These are phyloP conservation scores for Boletus tylopilopsis DNA, from an alignment of 768 basidiomycete genomes.

Conservation along the genomic window DNA sequence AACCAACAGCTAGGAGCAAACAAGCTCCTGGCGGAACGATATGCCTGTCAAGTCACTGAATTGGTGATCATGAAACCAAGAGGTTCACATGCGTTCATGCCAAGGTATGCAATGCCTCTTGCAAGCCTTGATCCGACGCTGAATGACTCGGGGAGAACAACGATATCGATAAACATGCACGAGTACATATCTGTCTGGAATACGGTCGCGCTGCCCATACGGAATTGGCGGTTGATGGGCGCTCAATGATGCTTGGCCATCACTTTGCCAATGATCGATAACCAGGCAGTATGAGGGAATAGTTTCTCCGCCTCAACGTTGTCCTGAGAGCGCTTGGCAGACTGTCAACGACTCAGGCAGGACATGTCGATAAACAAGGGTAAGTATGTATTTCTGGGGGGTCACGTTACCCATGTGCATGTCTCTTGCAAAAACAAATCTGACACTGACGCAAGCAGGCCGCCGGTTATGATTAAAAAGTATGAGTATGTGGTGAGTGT, in stretches of 20 bases:
- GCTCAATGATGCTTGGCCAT: too few relatives aligned
- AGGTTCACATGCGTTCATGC: constrained; percentile 15
- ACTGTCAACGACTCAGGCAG: too few relatives aligned
- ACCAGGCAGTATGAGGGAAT: constrained; percentile 3
- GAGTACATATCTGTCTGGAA: constrained; percentile 17
- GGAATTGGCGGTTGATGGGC: constrained; percentile 15
- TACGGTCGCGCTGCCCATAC: constrained; percentile 16
- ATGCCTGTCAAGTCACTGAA: constrained; percentile 11
- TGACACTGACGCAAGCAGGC: too few relatives aligned
- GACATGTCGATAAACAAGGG: too few relatives aligned
- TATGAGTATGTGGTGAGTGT: too few relatives aligned
- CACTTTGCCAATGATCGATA: neutral
- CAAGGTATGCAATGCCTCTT: constrained; percentile 5
- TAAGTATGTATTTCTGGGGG: too few relatives aligned
- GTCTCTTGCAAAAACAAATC: too few relatives aligned
- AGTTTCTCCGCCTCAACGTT: constrained; percentile 5
- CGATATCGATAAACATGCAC: constrained; percentile 10
- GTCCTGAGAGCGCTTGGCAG: neutral
- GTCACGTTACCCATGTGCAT: too few relatives aligned
- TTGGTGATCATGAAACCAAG: constrained; percentile 25
- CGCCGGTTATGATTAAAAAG: too few relatives aligned
- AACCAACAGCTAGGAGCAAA: neutral
- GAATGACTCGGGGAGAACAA: neutral
- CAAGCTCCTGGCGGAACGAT: constrained; percentile 7
- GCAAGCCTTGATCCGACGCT: constrained; percentile 16